Conservation (phyloP, 2,329 filamentous ascomycete genomes). For the Penicillium psychrosexuale region DNA sequence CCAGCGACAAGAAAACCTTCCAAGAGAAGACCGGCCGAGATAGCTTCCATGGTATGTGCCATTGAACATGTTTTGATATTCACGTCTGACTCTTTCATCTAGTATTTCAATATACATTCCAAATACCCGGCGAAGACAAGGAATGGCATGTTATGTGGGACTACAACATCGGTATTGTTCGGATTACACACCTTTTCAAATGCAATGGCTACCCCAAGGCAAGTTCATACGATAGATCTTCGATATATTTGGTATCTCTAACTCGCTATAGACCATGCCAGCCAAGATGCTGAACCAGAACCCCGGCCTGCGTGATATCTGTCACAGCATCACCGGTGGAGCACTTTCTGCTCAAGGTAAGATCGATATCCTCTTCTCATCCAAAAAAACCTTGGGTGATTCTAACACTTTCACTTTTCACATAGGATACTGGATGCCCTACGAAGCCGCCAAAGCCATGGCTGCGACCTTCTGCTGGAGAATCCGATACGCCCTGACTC, state of each 20-base stretch:
- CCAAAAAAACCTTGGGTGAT: constrained; percentile 3
- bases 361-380: constrained; percentile 12
- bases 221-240: constrained; percentile 22
- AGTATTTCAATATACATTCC: constrained; percentile 70
- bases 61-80: not conserved
- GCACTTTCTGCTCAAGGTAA: constrained; percentile 84
- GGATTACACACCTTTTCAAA: constrained; percentile 94
- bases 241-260: not conserved
- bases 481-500: constrained; percentile 82
- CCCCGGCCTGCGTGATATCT: constrained; percentile 79
- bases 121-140: constrained; percentile 62
- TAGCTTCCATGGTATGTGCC: constrained; percentile 72
- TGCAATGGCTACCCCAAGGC: constrained; percentile 85
- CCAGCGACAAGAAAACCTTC: constrained; percentile 89
- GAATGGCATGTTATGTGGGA: constrained; percentile 90
- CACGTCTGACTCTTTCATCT: constrained; percentile 2
- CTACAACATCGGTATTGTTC: constrained; percentile 88
- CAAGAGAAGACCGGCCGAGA: constrained; percentile 81
- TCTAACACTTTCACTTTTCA: not conserved
- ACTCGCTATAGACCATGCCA: constrained; percentile 67
- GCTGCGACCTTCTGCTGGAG: constrained; percentile 85
- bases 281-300: constrained; percentile 78
- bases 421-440: constrained; percentile 95
- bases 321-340: constrained; percentile 91
- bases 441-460: constrained; percentile 75